These are phyloP conservation scores for Rhodotorula sp. DNA, from an alignment of 1,284 basidiomycete genomes.

Conservation along the genomic window DNA sequence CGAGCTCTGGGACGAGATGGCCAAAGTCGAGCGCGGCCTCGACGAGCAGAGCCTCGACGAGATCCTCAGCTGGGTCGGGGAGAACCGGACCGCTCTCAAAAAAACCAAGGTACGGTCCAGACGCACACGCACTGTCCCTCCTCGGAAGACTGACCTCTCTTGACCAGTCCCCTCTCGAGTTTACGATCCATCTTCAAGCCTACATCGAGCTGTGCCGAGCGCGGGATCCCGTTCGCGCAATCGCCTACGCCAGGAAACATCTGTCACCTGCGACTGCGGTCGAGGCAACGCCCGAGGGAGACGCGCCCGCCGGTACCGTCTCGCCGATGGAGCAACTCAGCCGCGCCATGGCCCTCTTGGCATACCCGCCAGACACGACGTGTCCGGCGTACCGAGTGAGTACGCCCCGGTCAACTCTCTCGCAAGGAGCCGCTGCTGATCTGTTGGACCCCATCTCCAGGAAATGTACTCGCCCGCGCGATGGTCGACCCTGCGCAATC, in stretches of 20 bases:
- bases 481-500: slow-evolving; percentile 69
- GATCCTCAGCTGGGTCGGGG: slow-evolving; percentile 91
- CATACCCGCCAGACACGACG: slow-evolving; percentile 63
- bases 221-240: slow-evolving; percentile 69
- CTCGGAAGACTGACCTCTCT: background rate
- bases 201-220: slow-evolving; percentile 84
- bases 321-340: slow-evolving; percentile 66
- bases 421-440: background rate
- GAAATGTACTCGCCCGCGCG: slow-evolving; percentile 74
- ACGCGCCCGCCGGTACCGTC: background rate
- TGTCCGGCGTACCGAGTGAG: slow-evolving; percentile 59
- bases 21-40: slow-evolving; percentile 81
- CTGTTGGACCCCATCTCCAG: slow-evolving; percentile 50
- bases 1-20: slow-evolving; percentile 61
- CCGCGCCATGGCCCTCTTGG: slow-evolving; percentile 72
- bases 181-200: slow-evolving; percentile 91
- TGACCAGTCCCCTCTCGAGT: slow-evolving; percentile 83
- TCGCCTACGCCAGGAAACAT: slow-evolving; percentile 78
- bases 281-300: slow-evolving; percentile 12
- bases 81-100: slow-evolving; percentile 86
- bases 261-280: slow-evolving; percentile 68
- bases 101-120: slow-evolving; percentile 70
- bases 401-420: background rate
- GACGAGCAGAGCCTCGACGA: slow-evolving; percentile 71
- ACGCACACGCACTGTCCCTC: background rate